Conservation (phyloP, 2,329 filamentous ascomycete species). For the Aureobasidium sp. region DNA sequence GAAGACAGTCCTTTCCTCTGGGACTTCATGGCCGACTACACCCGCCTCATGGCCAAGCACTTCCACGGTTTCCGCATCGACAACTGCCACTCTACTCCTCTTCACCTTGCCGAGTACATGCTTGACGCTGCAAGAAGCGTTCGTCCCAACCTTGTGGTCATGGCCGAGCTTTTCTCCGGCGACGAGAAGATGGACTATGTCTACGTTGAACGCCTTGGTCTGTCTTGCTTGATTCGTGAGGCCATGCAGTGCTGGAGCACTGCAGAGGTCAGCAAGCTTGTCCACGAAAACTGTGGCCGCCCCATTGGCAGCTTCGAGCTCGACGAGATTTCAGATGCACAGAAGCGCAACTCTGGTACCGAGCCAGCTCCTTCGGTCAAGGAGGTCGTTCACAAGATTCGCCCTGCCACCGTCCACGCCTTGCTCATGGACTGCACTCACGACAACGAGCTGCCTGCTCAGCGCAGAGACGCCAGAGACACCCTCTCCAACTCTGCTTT, state of each 20-base stretch:
- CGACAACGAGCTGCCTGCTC: conserved; percentile 92
- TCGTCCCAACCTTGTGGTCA: conserved; percentile 81
- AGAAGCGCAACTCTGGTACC: conserved; percentile 33
- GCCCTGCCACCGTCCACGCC: conserved; percentile 81
- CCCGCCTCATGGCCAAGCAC: conserved; percentile 84
- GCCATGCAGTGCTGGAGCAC: conserved; percentile 99
- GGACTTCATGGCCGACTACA: conserved; percentile 94
- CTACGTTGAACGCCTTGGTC: conserved; percentile 85
- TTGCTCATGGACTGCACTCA: conserved; percentile 99
- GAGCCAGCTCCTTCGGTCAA: conserved; percentile 35
- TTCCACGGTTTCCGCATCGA: conserved; percentile 95
- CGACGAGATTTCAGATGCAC: conserved; percentile 69
- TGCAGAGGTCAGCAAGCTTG: conserved; percentile 80
- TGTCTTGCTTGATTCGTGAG: conserved; percentile 88
- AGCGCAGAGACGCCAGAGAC: conserved; percentile 90
- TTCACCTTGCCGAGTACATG: conserved; percentile 91
- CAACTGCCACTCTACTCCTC: conserved; percentile 93
- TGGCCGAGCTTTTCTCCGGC: conserved; percentile 91
- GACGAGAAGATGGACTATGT: conserved; percentile 94
- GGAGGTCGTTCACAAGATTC: conserved; percentile 72
- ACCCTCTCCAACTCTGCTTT: conserved; percentile 90
- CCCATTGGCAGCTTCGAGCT: conserved; percentile 96
- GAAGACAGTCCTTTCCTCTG: conserved; percentile 89
- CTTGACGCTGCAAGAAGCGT: conserved; percentile 87
- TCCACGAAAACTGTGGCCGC: conserved; percentile 86